Evolutionary conservation across 2,329 filamentous ascomycete genomes (phyloP).

Genomic region (Alternaria rosae): DNA sequence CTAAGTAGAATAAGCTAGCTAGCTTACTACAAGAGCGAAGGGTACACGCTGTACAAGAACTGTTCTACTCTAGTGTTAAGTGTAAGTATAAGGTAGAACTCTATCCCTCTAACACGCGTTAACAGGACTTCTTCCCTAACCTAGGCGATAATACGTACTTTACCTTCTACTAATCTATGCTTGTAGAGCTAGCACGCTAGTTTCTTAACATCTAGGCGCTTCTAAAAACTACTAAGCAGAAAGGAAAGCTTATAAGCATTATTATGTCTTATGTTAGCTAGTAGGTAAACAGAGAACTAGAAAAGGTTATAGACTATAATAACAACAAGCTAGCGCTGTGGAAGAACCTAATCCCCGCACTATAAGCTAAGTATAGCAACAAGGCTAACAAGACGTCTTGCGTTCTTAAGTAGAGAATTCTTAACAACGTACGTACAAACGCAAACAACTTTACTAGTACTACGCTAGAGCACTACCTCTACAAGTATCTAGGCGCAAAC

Average conservation of each 20-base stretch:
- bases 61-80: slow-evolving; percentile 6
- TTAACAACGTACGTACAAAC: not conserved
- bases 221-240: too few relatives aligned
- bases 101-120: not conserved
- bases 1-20: slow-evolving; percentile 12
- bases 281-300: too few relatives aligned
- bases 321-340: too few relatives aligned
- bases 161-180: too few relatives aligned
- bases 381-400: slow-evolving; percentile 1
- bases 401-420: slow-evolving; percentile 4
- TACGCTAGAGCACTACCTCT: slow-evolving; percentile 5
- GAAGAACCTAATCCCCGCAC: not conserved
- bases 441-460: not conserved
- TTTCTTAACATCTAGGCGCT: too few relatives aligned
- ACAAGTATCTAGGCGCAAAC: slow-evolving; percentile 9
- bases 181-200: too few relatives aligned
- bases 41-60: not conserved
- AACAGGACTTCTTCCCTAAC: slow-evolving; percentile 3
- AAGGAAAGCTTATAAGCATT: too few relatives aligned
- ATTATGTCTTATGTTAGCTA: too few relatives aligned
- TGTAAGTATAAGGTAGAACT: not conserved
- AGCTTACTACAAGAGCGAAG: not conserved
- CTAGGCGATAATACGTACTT: not conserved
- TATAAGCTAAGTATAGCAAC: not conserved
- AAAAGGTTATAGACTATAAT: too few relatives aligned